Base-by-base conservation (phyloP, 2,329 filamentous ascomycete genomes). In the Penicillium polonicum region DNA sequence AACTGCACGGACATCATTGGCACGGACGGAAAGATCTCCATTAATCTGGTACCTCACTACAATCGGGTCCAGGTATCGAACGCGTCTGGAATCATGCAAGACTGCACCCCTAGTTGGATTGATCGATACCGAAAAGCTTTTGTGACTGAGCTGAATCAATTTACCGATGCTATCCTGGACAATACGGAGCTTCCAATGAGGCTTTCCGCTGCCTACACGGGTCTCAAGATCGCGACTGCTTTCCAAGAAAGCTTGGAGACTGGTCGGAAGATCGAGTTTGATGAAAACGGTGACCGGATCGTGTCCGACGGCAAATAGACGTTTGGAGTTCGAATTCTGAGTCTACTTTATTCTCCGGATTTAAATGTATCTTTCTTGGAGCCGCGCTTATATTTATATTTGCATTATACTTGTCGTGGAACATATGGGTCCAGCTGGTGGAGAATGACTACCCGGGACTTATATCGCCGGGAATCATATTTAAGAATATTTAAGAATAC, bases 1-100 rank as follows among this genome's bases (percentile, higher is more conserved):
- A 85, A 88, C 67, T 82, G 79, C 61, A 86, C 85, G 0, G 85
- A 88, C 71, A 81, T 88, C 62, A 84, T 87, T 52, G 85, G 85
- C 27, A 88, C 85, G 7, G 78, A 80, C 59, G 85, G 85, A 39
- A 87, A 87, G 66, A 68, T 88, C 5, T 74, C 78, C 1, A 75
- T 88, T 61, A 88, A 88, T 66, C 79, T 78, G 2, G 80, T 85
- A 60, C 85, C 85, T 4, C 72, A 74, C 33, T 73, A 72, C 1
- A 82, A 82, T 53, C 73, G 85, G 12, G 80, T 87, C 4, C 79
- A 84, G 55, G 75, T 83, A 35, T 80, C 83, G 66, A 78, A 85
- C 62, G 48, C 78, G 0, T 74, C 65, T 0, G 84, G 84, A 3
- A 77, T 88, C 29, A 73, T 80, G 7, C 78, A 82, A 33, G 83